Evolutionary conservation across 1,139 yeast genomes (phyloP).

Genomic region (Blastobotrys proliferans): DNA sequence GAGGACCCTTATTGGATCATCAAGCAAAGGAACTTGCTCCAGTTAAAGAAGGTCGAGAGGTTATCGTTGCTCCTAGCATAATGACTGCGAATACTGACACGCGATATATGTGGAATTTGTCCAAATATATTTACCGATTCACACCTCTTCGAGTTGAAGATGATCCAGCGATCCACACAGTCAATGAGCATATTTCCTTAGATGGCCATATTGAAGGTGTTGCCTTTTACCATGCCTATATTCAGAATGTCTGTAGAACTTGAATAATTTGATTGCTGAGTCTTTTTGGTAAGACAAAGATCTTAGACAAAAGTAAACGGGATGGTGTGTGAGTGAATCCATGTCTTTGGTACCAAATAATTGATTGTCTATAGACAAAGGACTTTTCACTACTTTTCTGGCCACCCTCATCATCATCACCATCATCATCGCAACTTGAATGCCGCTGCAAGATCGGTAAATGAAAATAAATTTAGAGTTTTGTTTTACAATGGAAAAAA

Average conservation of each 20-base stretch:
- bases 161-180: conserved; percentile 44
- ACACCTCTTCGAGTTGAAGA: conserved; percentile 37
- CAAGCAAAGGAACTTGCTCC: conserved; percentile 19
- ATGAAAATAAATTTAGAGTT: no score
- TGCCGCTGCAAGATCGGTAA: no score
- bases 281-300: no score
- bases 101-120: conserved; percentile 66
- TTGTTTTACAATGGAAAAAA: no score
- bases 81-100: conserved; percentile 88
- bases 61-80: conserved; percentile 57
- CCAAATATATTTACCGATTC: conserved; percentile 69
- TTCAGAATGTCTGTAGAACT: conserved; percentile 27
- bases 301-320: no score
- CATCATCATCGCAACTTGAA: no score
- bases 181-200: conserved; percentile 54
- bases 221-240: conserved; percentile 56
- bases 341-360: no score
- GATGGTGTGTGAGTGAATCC: no score
- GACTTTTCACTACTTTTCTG: no score
- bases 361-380: no score
- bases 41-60: not conserved
- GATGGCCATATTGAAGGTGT: conserved; percentile 54
- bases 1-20: conserved; percentile 18
- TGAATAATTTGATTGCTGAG: no score
- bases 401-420: no score